Evolutionary conservation across 2,329 filamentous ascomycete genomes (phyloP).

Genomic region (Pochonia chlamydosporia): DNA sequence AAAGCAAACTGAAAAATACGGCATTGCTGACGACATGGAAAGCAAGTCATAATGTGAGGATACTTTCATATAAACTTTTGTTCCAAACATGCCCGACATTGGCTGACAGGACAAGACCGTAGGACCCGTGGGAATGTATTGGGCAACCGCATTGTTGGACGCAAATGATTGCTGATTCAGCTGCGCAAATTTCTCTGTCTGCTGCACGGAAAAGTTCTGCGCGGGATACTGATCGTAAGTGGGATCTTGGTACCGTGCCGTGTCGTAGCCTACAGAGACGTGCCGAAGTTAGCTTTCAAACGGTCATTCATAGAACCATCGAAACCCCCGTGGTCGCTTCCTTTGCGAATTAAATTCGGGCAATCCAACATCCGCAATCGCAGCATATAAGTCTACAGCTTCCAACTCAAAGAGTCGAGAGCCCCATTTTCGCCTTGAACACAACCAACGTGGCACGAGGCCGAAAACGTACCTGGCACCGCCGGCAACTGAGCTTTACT

Average conservation of each 20-base stretch:
- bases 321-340: not conserved
- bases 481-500: conserved; percentile 74
- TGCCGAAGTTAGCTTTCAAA: conserved; percentile 1
- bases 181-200: conserved; percentile 44
- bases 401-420: too few relatives aligned
- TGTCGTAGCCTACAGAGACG: conserved; percentile 45
- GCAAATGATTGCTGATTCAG: conserved; percentile 52
- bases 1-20: conserved; percentile 65
- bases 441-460: too few relatives aligned
- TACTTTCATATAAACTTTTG: conserved; percentile 67
- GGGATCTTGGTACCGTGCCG: conserved; percentile 55
- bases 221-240: conserved; percentile 46
- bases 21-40: conserved; percentile 46
- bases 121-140: conserved; percentile 57
- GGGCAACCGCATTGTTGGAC: conserved; percentile 57
- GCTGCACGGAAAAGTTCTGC: conserved; percentile 40
- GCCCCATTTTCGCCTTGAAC: too few relatives aligned
- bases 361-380: too few relatives aligned
- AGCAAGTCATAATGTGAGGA: conserved; percentile 69
- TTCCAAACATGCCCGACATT: conserved; percentile 59
- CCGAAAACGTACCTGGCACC: conserved; percentile 70
- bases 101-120: conserved; percentile 68
- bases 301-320: not conserved
- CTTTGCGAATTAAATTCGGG: too few relatives aligned
- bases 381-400: too few relatives aligned